Conservation (phyloP, 176 grass and related monocot species). For the Carex scoparia region DNA sequence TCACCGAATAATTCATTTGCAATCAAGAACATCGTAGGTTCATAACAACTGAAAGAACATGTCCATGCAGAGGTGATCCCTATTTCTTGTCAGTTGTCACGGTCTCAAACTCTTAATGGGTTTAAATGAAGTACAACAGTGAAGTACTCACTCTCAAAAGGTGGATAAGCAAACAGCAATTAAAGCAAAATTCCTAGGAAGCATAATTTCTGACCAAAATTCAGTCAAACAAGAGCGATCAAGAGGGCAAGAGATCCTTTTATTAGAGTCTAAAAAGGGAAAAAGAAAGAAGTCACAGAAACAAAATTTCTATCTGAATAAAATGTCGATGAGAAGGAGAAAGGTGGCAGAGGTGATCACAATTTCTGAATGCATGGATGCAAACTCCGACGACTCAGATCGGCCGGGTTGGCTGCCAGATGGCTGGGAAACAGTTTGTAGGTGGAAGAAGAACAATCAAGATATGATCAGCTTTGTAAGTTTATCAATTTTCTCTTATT, state of each 20-base stretch:
- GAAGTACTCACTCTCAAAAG: too few species aligned
- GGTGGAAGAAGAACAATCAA: not conserved
- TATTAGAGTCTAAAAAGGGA: not conserved
- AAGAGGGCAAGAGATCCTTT: not conserved
- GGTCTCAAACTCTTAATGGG: too few species aligned
- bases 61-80: not conserved
- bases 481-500: not conserved
- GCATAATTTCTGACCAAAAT: not conserved
- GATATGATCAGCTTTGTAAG: not conserved
- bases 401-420: not conserved
- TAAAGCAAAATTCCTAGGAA: too few species aligned
- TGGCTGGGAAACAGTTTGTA: slow-evolving; percentile 1
- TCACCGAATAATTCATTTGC: too few species aligned
- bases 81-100: too few species aligned
- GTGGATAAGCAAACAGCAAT: too few species aligned
- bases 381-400: not conserved
- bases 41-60: not conserved
- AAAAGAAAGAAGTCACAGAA: not conserved
- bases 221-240: not conserved
- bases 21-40: too few species aligned
- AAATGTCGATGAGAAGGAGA: not conserved
- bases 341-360: not conserved
- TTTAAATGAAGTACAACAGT: too few species aligned
- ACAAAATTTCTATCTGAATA: not conserved
- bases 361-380: not conserved